A percentile compares a stretch with the other conserved stretches of the same genome.
Conservation (phyloP, 495 filamentous ascomycete species). For the Parathielavia appendiculata region DNA sequence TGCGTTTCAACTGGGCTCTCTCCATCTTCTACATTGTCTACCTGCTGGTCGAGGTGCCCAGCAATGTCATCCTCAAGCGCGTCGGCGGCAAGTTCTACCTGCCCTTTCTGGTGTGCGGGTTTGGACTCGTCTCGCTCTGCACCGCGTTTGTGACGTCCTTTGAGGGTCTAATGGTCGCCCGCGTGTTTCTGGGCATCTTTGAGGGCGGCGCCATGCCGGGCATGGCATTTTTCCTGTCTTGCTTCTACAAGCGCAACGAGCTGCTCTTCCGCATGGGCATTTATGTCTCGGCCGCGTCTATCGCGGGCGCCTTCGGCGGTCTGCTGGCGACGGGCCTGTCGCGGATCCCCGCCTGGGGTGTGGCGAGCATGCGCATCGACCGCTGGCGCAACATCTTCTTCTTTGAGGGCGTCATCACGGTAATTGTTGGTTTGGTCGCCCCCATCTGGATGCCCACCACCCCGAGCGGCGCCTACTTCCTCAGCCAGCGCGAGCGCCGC, state of each 20-base stretch:
- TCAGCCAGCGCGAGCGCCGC: constrained; percentile 47
- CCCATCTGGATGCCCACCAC: constrained; percentile 53
- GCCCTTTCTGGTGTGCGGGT: constrained; percentile 50
- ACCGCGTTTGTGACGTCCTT: constrained; percentile 44
- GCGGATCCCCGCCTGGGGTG: constrained; percentile 45
- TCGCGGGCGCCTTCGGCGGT: constrained; percentile 54
- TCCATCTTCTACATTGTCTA: constrained; percentile 66
- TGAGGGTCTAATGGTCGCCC: constrained; percentile 38
- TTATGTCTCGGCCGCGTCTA: constrained; percentile 51
- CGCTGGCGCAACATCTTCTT: constrained; percentile 65
- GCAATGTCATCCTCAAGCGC: constrained; percentile 59
- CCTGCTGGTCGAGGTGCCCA: constrained; percentile 58
- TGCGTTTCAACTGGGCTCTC: constrained; percentile 55
- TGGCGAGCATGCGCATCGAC: constrained; percentile 41
- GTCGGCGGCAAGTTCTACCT: constrained; percentile 59
- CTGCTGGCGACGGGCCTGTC: constrained; percentile 50
- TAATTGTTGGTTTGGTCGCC: constrained; percentile 44
- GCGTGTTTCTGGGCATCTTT: constrained; percentile 48
- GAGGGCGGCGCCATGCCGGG: constrained; percentile 53
- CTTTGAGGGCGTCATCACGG: constrained; percentile 57
- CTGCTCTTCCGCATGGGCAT: constrained; percentile 54
- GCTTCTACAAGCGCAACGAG: constrained; percentile 55
- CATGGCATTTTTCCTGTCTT: constrained; percentile 52
- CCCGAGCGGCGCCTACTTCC: constrained; percentile 46
- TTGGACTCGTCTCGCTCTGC: constrained; percentile 42